Conservation (phyloP, 192 early-diverging fungal species). For the Phycomyces blakesleeanus region DNA sequence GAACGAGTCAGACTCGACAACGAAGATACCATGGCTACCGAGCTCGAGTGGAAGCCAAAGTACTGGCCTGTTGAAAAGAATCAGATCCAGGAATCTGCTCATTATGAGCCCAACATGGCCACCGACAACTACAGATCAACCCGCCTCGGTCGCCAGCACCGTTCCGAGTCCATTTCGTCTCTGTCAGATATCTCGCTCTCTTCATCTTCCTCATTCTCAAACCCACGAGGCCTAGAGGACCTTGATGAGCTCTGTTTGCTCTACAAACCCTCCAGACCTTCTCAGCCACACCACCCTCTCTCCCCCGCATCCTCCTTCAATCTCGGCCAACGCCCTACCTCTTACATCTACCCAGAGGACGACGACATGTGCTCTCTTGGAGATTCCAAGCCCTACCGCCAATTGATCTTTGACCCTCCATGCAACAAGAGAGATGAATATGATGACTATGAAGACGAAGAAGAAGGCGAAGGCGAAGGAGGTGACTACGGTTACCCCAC, state of each 20-base stretch:
- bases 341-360: neutral
- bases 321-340: neutral
- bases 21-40: neutral
- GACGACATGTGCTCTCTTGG: too few relatives aligned
- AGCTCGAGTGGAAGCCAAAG: neutral
- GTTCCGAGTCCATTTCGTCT: neutral
- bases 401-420: neutral
- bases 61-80: neutral
- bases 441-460: too few relatives aligned
- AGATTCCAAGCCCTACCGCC: too few relatives aligned
- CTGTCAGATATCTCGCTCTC: neutral
- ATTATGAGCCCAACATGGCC: neutral
- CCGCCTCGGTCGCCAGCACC: too few relatives aligned
- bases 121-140: too few relatives aligned
- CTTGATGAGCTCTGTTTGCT: neutral
- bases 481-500: too few relatives aligned
- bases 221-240: neutral
- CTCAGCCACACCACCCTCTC: slow-evolving; percentile 9
- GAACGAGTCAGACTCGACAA: slow-evolving; percentile 1
- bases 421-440: too few relatives aligned
- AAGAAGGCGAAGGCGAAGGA: too few relatives aligned
- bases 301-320: slow-evolving; percentile 2
- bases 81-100: neutral
- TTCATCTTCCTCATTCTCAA: neutral
- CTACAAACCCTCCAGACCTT: neutral